Base-by-base conservation (phyloP, 192 early-diverging fungal genomes). In the Chytriomyces confervae region DNA sequence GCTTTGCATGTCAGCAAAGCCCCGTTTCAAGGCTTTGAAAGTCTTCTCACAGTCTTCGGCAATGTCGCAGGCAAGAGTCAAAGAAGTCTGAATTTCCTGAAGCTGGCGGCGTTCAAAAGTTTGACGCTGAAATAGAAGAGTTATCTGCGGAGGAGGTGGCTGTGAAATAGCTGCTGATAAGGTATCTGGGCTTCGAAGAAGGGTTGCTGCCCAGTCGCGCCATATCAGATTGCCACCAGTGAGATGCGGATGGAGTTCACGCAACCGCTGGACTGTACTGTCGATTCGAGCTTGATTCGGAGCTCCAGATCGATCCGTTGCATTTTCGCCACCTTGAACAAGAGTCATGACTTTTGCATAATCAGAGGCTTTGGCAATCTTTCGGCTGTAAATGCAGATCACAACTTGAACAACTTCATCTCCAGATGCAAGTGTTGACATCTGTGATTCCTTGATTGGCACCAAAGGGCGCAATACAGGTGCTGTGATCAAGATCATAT, bases 51-150 rank as follows among this genome's bases (percentile, higher is more conserved):
- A 6, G 23, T 68, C 66, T 10, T 68, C 29, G 7, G 46, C 3
- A 49, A 68, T 5, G 43, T 68, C 66, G 4, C 5, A 2, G 5
- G 66, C 66, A 68, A 45, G 1, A 3, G 11, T 8, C 48, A 68
- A 29, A 46, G 66, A 68, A 5, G 5, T 5, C 9, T 23, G 7
- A 46, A 46, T 7, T 11, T 68, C 43, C 2, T 2, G 16, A 68
- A 68, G 36, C 47, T 68, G 66, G 2, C 1, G 8, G 10, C 47
- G 1, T 2, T 27, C 9, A 18, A 18, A 45, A 18, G 47, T 48
- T 45, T 68, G 66, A 7, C 66, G 36, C 3, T 68, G 43, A 68
- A 65, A 65, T 1, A 65, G 27, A 36, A 65, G 63, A 65, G 63
- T 24, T 65, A 65, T 65, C 4, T 65, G 18, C 0, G n/a, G 63